These are phyloP conservation scores for Kodamaea ohmeri DNA, from an alignment of 1,139 yeast genomes.

Conservation along the genomic window DNA sequence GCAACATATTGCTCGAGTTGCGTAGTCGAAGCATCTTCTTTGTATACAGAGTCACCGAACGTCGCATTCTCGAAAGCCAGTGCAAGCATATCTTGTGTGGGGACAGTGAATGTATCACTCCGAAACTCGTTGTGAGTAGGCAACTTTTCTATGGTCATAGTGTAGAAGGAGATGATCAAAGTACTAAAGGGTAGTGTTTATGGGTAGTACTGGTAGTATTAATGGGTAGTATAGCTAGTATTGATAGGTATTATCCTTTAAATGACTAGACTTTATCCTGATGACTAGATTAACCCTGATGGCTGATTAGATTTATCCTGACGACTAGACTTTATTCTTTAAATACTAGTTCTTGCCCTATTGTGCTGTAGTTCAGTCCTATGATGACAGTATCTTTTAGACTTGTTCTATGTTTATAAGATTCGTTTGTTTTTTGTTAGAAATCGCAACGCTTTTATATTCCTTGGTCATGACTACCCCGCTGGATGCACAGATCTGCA, in stretches of 20 bases:
- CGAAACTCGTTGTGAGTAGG: conserved; percentile 56
- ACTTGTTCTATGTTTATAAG: not conserved
- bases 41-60: conserved; percentile 84
- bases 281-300: too few species aligned
- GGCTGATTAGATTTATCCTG: too few species aligned
- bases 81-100: conserved; percentile 39
- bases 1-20: conserved; percentile 67
- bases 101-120: conserved; percentile 49
- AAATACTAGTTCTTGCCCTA: too few species aligned
- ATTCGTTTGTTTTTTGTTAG: too few species aligned
- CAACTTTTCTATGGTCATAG: conserved; percentile 24
- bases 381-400: too few species aligned
- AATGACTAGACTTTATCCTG: too few species aligned
- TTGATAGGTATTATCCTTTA: too few species aligned
- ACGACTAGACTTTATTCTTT: too few species aligned
- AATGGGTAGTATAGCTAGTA: not conserved
- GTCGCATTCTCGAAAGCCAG: conserved; percentile 47
- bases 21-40: conserved; percentile 73
- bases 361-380: too few species aligned
- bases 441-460: too few species aligned
- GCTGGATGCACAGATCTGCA: not conserved
- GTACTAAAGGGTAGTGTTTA: not conserved
- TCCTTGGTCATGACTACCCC: too few species aligned
- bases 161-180: not conserved
- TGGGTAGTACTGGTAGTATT: not conserved